Percentiles rank a stretch among this genome's conserved stretches.
Evolutionary conservation across 2,329 filamentous ascomycete species (phyloP).

Genomic region (Teratosphaeria epicoccoides): DNA sequence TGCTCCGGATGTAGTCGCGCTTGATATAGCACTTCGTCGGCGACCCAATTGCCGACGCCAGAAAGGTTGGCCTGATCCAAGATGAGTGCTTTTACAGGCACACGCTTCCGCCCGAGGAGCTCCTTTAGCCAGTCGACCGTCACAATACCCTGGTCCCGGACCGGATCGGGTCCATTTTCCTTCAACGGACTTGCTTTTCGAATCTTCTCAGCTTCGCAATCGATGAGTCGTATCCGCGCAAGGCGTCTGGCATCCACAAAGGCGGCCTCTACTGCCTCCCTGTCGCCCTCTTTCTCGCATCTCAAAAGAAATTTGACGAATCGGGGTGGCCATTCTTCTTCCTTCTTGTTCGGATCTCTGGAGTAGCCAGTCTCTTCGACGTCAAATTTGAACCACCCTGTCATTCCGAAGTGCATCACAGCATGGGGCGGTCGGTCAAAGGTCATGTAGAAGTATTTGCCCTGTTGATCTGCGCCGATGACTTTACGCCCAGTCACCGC

Average conservation of each 20-base stretch:
- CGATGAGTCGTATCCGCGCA: slow-evolving; percentile 66
- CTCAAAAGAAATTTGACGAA: slow-evolving; percentile 79
- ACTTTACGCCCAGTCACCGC: slow-evolving; percentile 67
- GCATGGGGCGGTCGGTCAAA: slow-evolving; percentile 70
- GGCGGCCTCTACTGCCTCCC: slow-evolving; percentile 52
- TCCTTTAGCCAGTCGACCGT: slow-evolving; percentile 64
- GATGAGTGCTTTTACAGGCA: slow-evolving; percentile 80
- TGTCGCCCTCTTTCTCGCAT: slow-evolving; percentile 30
- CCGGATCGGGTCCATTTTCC: slow-evolving; percentile 89
- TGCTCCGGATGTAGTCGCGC: slow-evolving; percentile 85
- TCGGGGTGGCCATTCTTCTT: slow-evolving; percentile 66
- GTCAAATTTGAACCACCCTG: slow-evolving; percentile 79
- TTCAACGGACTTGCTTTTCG: slow-evolving; percentile 66
- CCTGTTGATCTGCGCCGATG: slow-evolving; percentile 65
- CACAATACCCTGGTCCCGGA: slow-evolving; percentile 67
- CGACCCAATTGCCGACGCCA: slow-evolving; percentile 95
- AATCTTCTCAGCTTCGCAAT: slow-evolving; percentile 68
- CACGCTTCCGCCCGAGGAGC: slow-evolving; percentile 63
- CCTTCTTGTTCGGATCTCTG: slow-evolving; percentile 38
- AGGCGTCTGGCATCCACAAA: slow-evolving; percentile 79
- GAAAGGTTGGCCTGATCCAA: slow-evolving; percentile 82
- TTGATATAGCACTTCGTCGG: slow-evolving; percentile 87
- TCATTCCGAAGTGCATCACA: slow-evolving; percentile 44
- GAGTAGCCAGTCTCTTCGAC: slow-evolving; percentile 72
- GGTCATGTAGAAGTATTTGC: slow-evolving; percentile 94